phyloP scores from a whole-genome alignment of 257 asterid species.

The Sherardia arvensis region DNA sequence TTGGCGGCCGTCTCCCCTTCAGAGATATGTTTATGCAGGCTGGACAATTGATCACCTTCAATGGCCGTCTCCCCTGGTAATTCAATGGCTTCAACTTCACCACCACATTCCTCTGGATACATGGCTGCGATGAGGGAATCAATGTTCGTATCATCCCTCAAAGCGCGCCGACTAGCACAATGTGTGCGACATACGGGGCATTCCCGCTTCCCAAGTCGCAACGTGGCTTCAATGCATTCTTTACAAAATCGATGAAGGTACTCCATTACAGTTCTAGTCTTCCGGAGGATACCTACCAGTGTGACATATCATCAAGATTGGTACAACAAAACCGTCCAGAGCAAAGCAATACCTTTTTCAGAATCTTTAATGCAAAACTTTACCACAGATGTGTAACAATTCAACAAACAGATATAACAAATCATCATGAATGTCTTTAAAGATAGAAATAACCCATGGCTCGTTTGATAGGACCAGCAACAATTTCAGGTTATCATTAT shows the following conservation, averaged over 20 bases:
- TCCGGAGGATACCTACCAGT: constrained; percentile 77
- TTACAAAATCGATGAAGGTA: constrained; percentile 98
- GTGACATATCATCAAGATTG: constrained; percentile 16
- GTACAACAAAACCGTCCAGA: constrained; percentile 4
- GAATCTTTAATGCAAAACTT: neutral
- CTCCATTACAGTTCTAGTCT: constrained; percentile 99
- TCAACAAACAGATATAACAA: neutral
- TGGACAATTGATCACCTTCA: no score
- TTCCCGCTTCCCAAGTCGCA: constrained; percentile 98
- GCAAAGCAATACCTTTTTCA: neutral
- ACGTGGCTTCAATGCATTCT: constrained; percentile 98
- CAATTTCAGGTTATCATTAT: no score
- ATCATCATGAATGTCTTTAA: no score
- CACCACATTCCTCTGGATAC: no score
- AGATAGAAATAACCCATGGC: no score
- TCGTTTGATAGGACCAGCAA: no score
- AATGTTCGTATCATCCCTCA: constrained; percentile 97
- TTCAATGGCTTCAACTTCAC: no score
- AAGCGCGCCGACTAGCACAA: constrained; percentile 98
- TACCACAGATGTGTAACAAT: neutral
- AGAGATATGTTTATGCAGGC: no score
- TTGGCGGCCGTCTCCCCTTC: neutral
- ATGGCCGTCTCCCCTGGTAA: no score
- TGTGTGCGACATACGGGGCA: constrained; percentile 99
- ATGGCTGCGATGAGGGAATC: constrained; percentile 79